Percentiles rank a stretch among this genome's conserved stretches.
Evolutionary conservation across 2,329 filamentous ascomycete species (phyloP).

Genomic region (Sporothrix luriei): DNA sequence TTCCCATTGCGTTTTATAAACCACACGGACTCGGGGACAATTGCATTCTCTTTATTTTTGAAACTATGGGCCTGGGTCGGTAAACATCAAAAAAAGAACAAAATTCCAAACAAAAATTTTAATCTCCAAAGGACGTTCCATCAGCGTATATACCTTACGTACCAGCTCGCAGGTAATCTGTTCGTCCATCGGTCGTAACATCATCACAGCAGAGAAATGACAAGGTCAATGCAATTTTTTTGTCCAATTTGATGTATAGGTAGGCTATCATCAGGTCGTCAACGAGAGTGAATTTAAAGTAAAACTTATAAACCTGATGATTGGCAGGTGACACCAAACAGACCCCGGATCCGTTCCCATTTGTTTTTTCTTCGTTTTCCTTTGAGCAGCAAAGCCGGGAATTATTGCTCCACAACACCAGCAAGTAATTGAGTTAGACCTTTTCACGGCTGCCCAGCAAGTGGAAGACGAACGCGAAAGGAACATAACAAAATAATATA

Average conservation of each 20-base stretch:
- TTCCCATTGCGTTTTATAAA: slow-evolving; percentile 25
- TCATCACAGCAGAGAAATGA: background rate
- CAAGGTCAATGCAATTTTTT: background rate
- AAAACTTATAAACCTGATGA: background rate
- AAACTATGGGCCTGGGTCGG: slow-evolving; percentile 21
- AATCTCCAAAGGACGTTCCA: background rate
- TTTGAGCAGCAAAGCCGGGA: background rate
- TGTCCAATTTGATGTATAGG: slow-evolving; percentile 17
- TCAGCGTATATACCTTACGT: background rate
- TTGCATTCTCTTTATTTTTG: slow-evolving; percentile 29
- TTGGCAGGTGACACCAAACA: slow-evolving; percentile 5
- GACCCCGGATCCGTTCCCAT: background rate
- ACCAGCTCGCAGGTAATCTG: too few relatives aligned
- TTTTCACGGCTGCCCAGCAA: background rate
- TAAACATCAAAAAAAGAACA: slow-evolving; percentile 28
- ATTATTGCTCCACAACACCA: background rate
- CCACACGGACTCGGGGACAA: slow-evolving; percentile 30
- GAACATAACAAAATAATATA: background rate
- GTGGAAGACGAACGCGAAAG: background rate
- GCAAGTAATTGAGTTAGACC: background rate
- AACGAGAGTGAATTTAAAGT: background rate
- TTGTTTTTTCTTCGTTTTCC: slow-evolving; percentile 5
- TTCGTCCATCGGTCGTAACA: background rate
- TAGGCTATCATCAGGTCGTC: slow-evolving; percentile 18
- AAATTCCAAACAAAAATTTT: slow-evolving; percentile 30